phyloP scores from a whole-genome alignment of 192 early-diverging fungal genomes.

The Lobosporangium transversale region DNA sequence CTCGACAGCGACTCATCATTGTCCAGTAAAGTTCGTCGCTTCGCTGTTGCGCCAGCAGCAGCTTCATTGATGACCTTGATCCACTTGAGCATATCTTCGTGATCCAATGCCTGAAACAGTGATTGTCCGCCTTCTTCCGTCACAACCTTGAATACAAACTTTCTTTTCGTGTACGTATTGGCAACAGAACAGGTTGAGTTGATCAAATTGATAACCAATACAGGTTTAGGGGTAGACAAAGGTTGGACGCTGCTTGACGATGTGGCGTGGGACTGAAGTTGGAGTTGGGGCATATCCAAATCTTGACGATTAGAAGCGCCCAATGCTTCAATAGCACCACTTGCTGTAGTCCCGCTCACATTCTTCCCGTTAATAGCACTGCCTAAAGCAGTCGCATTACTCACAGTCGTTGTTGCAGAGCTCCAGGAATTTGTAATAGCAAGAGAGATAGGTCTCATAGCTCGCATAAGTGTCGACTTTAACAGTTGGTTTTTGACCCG shows the following conservation, averaged over 20 bases:
- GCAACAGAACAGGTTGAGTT: constrained; percentile 78
- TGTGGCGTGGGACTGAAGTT: background rate
- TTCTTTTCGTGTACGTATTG: constrained; percentile 71
- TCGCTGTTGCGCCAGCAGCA: constrained; percentile 75
- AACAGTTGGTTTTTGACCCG: constrained; percentile 41
- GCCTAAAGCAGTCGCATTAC: constrained; percentile 38
- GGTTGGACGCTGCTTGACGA: constrained; percentile 1
- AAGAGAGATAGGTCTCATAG: constrained; percentile 50
- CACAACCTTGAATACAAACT: constrained; percentile 81
- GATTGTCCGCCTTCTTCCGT: constrained; percentile 86
- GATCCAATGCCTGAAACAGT: constrained; percentile 71
- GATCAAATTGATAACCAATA: constrained; percentile 80
- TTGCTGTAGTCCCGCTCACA: constrained; percentile 11
- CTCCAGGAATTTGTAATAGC: constrained; percentile 50
- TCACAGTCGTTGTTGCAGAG: constrained; percentile 42
- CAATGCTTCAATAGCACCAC: background rate
- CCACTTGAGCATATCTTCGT: constrained; percentile 80
- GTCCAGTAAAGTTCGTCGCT: constrained; percentile 73
- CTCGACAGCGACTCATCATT: constrained; percentile 58
- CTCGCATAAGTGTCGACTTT: constrained; percentile 48
- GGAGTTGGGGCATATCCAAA: background rate
- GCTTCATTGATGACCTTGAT: constrained; percentile 72
- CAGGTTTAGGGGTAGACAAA: constrained; percentile 56
- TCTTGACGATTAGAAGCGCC: background rate
- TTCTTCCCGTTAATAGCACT: constrained; percentile 39